Evolutionary conservation across 257 asterid species (phyloP), one percentile per base, ranked within the genome.

Genomic region (Forsythia viridissima): DNA sequence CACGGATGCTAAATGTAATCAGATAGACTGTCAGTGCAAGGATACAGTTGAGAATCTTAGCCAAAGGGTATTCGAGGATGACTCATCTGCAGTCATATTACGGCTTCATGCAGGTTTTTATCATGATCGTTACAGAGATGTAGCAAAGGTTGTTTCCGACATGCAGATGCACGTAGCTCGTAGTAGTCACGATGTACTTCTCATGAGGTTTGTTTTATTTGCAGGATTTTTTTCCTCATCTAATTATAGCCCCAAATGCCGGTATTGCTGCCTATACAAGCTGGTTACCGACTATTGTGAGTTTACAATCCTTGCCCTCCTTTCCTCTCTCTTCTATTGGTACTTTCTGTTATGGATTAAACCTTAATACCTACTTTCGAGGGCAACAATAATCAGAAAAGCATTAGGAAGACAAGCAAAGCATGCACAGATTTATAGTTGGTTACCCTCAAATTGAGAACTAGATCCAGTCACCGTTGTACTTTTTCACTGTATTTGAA

Each of bases 261-360:
- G 99, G 99, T 76, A 52, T 95, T 57, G 98, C 97, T 77, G 99
- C 98, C 75, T 95, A 93, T 84, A 79, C 48, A 63, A 91, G 97
- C 91, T 95, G 99, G 99, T 78, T 92, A 74, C 99, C 93, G 11
- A 93, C 99, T 24, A 79, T 95, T 80, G 99, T 94, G 77, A 89
- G 96, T 87, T 75, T 48, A 57, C 39, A 20, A 69, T 79, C 74
- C 59, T 74, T 41, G n/a, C 18, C 12, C 9, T 61, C 37, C 21
- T 10, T 4, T 37, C 2, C 68, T 61, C 6, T 20, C 67, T 59
- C 30, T 6, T 8, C 36, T 6, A 18, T 52, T 16, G 3, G 3
- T 52, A 2, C 16, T 18, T 18, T 16, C n/a, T 18, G 63, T 52
- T 52, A 52, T 52, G 20, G 8, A 59, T 59, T 59, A 59, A 3